Evolutionary conservation across 148 eudicot species (phyloP).

Genomic region (Tetragonia tetragonoides): DNA sequence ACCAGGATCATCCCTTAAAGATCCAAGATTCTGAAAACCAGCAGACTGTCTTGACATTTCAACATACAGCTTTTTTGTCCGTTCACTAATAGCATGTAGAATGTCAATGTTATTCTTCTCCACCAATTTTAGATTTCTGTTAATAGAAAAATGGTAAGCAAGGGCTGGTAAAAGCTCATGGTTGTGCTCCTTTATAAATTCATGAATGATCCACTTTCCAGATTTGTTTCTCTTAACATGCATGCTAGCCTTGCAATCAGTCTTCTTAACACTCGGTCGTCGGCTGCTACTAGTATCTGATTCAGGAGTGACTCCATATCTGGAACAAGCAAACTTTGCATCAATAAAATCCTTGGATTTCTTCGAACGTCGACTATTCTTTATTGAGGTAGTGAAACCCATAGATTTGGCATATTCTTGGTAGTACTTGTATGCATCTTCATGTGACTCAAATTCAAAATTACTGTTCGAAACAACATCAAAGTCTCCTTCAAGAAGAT

Average conservation of each 20-base stretch:
- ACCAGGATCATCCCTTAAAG: slow-evolving; percentile 20
- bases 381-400: slow-evolving; percentile 69
- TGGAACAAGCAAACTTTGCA: slow-evolving; percentile 73
- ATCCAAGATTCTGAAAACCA: slow-evolving; percentile 29
- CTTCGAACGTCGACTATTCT: slow-evolving; percentile 70
- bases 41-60: slow-evolving; percentile 48
- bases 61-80: slow-evolving; percentile 46
- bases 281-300: slow-evolving; percentile 42
- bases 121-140: slow-evolving; percentile 39
- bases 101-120: slow-evolving; percentile 46
- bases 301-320: slow-evolving; percentile 62
- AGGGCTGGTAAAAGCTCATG: slow-evolving; percentile 63
- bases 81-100: slow-evolving; percentile 45
- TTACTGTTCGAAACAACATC: slow-evolving; percentile 43
- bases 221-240: slow-evolving; percentile 65
- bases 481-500: slow-evolving; percentile 37
- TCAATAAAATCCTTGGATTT: slow-evolving; percentile 74
- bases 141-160: slow-evolving; percentile 45
- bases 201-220: slow-evolving; percentile 61
- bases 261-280: slow-evolving; percentile 45
- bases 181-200: slow-evolving; percentile 59
- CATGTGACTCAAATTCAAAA: slow-evolving; percentile 74
- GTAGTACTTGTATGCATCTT: slow-evolving; percentile 63
- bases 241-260: slow-evolving; percentile 83
- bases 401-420: slow-evolving; percentile 69